Evolutionary conservation across 2,329 filamentous ascomycete genomes (phyloP).

Genomic region (Verruconis gallopava): DNA sequence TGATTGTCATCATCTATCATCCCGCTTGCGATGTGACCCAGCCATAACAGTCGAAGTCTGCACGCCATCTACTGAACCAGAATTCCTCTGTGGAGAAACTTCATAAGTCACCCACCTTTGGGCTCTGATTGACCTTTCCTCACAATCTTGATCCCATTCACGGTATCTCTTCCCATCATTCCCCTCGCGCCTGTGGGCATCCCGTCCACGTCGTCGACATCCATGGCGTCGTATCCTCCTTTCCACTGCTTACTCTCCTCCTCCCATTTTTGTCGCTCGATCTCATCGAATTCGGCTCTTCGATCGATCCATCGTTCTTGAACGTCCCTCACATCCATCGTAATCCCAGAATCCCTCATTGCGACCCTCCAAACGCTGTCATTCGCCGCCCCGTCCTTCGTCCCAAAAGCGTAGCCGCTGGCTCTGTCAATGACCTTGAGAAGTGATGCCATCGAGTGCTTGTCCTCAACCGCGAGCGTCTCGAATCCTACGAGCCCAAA

Average conservation of each 20-base stretch:
- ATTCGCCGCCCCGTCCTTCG: conserved; percentile 51
- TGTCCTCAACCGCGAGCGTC: conserved; percentile 90
- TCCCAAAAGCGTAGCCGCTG: conserved; percentile 81
- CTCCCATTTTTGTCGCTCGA: conserved; percentile 62
- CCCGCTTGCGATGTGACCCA: too few relatives aligned
- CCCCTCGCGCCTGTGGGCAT: conserved; percentile 12
- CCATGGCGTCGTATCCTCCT: conserved; percentile 12
- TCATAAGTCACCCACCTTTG: too few relatives aligned
- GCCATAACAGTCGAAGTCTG: too few relatives aligned
- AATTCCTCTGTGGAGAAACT: too few relatives aligned
- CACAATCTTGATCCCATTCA: conserved; percentile 51
- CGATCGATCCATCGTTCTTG: conserved; percentile 93
- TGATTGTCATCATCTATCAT: too few relatives aligned
- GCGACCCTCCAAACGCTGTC: conserved; percentile 96
- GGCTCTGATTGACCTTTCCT: conserved; percentile 34
- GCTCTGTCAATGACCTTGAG: conserved; percentile 83
- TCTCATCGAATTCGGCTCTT: conserved; percentile 74
- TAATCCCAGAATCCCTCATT: conserved; percentile 58
- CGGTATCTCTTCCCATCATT: conserved; percentile 24
- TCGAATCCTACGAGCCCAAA: conserved; percentile 88
- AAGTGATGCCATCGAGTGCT: conserved; percentile 89
- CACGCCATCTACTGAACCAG: too few relatives aligned
- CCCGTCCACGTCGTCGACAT: conserved; percentile 17
- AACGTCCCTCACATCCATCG: conserved; percentile 74
- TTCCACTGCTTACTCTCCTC: conserved; percentile 48